Conservation (phyloP, 345 rosid species). For the Brassica cretica region DNA sequence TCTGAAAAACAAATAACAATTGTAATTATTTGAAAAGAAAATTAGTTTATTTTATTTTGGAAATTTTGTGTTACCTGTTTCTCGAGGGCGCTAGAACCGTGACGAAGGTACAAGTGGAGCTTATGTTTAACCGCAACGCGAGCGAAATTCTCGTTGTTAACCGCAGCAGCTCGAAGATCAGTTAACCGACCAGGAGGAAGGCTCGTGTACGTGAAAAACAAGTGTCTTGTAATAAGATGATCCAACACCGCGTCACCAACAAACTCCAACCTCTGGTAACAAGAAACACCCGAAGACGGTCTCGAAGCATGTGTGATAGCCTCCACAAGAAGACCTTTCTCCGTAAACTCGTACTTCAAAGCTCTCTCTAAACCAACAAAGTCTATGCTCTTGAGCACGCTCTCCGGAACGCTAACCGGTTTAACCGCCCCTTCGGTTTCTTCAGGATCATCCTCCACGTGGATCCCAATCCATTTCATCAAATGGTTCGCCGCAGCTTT, state of each 20-base stretch:
- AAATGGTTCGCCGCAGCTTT: constrained; percentile 85
- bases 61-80: constrained; percentile 58
- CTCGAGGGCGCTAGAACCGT: constrained; percentile 97
- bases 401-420: constrained; percentile 67
- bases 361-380: constrained; percentile 76
- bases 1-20: constrained; percentile 44
- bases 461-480: constrained; percentile 95
- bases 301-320: constrained; percentile 97
- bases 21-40: neutral
- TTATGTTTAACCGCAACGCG: constrained; percentile 95
- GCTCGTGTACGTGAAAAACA: constrained; percentile 86
- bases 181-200: constrained; percentile 98
- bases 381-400: constrained; percentile 70
- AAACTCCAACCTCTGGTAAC: constrained; percentile 94
- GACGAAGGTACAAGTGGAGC: constrained; percentile 88
- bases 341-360: constrained; percentile 57
- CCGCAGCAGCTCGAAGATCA: constrained; percentile 98
- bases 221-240: constrained; percentile 87
- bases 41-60: neutral
- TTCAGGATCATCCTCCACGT: constrained; percentile 73
- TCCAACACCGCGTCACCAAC: constrained; percentile 98
- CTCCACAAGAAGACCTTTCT: constrained; percentile 71
- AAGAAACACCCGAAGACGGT: constrained; percentile 90
- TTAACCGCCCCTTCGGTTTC: constrained; percentile 45
- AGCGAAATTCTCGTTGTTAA: constrained; percentile 95